Conservation (phyloP, 2,329 filamentous ascomycete genomes). For the Cercospora sojina region DNA sequence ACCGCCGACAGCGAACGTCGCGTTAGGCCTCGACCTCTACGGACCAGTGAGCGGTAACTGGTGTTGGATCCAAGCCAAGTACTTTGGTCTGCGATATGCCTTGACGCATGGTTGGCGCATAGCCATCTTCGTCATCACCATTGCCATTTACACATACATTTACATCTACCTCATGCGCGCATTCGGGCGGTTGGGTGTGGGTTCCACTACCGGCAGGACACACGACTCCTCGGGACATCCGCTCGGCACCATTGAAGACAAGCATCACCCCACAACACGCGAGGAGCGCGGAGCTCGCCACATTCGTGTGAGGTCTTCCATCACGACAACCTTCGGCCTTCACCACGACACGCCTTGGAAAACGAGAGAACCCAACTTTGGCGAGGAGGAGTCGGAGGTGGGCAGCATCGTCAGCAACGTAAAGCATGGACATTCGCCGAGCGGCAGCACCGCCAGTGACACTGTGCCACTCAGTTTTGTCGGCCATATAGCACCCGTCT, state of each 20-base stretch:
- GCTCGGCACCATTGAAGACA: conserved; percentile 1
- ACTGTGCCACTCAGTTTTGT: background rate
- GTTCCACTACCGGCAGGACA: background rate
- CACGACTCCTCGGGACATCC: conserved; percentile 2
- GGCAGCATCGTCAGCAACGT: background rate
- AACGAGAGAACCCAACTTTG: background rate
- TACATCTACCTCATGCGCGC: conserved; percentile 39
- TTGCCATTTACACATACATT: conserved; percentile 47
- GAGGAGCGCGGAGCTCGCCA: background rate
- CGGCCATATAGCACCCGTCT: background rate
- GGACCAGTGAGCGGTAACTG: conserved; percentile 49
- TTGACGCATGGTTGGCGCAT: conserved; percentile 51
- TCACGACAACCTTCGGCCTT: conserved; percentile 10
- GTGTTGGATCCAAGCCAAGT: conserved; percentile 48
- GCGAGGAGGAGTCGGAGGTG: conserved; percentile 5
- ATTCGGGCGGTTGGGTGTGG: conserved; percentile 19
- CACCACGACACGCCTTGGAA: conserved; percentile 10
- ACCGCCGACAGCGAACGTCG: conserved; percentile 26
- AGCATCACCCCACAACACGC: background rate
- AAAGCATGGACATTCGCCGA: background rate
- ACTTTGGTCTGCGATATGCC: conserved; percentile 46
- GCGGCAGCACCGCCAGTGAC: background rate
- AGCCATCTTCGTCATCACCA: conserved; percentile 44
- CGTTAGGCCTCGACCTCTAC: conserved; percentile 36
- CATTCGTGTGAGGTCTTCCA: conserved; percentile 14